Conservation (phyloP, 2,329 filamentous ascomycete species). For the Calonectria crousiana region DNA sequence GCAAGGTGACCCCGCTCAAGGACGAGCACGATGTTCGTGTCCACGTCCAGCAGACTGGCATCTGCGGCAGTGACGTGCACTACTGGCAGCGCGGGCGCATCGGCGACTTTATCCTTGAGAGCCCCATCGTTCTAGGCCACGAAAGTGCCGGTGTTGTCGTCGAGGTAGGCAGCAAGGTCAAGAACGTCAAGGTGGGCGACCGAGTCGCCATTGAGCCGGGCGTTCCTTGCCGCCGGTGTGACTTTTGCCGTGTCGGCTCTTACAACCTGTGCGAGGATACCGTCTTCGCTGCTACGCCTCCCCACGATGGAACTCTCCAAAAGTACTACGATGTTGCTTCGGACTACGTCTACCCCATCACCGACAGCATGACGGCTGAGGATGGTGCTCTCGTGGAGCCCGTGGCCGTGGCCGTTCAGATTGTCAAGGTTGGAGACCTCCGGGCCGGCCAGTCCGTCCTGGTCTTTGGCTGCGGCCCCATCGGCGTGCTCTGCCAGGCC, state of each 20-base stretch:
- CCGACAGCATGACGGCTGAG: constrained; percentile 16
- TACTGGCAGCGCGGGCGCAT: constrained; percentile 62
- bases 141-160: constrained; percentile 18
- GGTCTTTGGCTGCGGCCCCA: constrained; percentile 25
- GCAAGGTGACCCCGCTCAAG: constrained; percentile 53
- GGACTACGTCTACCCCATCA: constrained; percentile 19
- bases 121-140: constrained; percentile 23
- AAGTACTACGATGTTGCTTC: constrained; percentile 21
- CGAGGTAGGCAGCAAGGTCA: constrained; percentile 17
- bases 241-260: constrained; percentile 53
- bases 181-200: constrained; percentile 25
- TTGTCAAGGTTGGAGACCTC: constrained; percentile 16
- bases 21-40: constrained; percentile 58
- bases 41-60: constrained; percentile 59
- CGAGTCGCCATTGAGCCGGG: constrained; percentile 62
- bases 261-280: constrained; percentile 43
- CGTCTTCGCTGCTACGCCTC: constrained; percentile 22
- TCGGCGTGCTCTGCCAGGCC: constrained; percentile 53
- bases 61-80: constrained; percentile 61
- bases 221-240: constrained; percentile 57
- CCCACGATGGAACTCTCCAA: constrained; percentile 23
- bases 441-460: constrained; percentile 17
- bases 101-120: constrained; percentile 42
- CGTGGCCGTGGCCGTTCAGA: constrained; percentile 22
- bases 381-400: constrained; percentile 25